Evolutionary conservation across 179 eudicot species (phyloP).

Genomic region (Silene coronaria): DNA sequence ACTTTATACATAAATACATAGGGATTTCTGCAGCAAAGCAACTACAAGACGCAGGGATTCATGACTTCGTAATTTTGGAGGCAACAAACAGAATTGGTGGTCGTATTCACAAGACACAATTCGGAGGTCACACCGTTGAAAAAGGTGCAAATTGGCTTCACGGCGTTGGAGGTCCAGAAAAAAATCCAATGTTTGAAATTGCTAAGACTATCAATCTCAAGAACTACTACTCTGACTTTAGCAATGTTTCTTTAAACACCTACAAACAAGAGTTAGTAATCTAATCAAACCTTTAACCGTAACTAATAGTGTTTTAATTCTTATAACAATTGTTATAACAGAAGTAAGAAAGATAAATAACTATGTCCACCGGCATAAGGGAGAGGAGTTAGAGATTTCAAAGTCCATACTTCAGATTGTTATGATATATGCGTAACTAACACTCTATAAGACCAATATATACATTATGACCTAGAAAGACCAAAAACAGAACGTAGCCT

Average conservation of each 20-base stretch:
- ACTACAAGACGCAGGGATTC: constrained; percentile 16
- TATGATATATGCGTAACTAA: too few relatives aligned
- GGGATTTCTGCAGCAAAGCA: constrained; percentile 35
- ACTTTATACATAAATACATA: not conserved
- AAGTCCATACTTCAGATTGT: too few relatives aligned
- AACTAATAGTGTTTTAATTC: too few relatives aligned
- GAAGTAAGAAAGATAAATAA: too few relatives aligned
- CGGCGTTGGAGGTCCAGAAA: constrained; percentile 22
- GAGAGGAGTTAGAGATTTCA: too few relatives aligned
- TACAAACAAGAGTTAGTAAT: constrained; percentile 26
- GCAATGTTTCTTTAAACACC: constrained; percentile 25
- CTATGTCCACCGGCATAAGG: too few relatives aligned
- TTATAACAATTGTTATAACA: too few relatives aligned
- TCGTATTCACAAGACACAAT: constrained; percentile 15
- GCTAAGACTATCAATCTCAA: constrained; percentile 23
- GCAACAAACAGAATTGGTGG: constrained; percentile 31
- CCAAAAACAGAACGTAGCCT: too few relatives aligned
- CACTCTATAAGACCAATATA: too few relatives aligned
- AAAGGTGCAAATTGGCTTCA: constrained; percentile 34
- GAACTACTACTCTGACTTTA: constrained; percentile 20
- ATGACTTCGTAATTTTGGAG: constrained; percentile 23
- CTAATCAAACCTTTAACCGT: not conserved
- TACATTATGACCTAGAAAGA: too few relatives aligned
- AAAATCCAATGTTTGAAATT: constrained; percentile 27
- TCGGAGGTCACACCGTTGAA: constrained; percentile 25